Conservation (phyloP, 2,329 filamentous ascomycete genomes). For the Cladorrhinum sp. region DNA sequence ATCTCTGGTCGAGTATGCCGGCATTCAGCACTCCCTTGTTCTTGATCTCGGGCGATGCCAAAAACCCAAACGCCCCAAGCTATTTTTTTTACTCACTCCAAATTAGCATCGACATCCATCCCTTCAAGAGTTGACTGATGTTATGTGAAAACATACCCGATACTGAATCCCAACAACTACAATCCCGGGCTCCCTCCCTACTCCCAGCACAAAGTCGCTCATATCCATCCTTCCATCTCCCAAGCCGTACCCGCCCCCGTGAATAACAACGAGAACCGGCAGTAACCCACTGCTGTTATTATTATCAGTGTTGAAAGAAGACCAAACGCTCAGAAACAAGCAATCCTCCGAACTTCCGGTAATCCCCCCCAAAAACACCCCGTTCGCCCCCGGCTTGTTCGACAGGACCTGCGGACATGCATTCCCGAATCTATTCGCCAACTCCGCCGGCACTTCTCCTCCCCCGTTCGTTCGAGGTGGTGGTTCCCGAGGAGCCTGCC, state of each 20-base stretch:
- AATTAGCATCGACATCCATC: too few relatives aligned
- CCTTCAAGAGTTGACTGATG: too few relatives aligned
- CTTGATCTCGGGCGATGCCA: constrained; percentile 53
- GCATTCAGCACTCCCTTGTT: constrained; percentile 56
- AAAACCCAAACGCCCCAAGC: constrained; percentile 50
- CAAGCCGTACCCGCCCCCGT: constrained; percentile 28
- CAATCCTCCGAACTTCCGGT: too few relatives aligned
- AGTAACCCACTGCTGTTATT: constrained; percentile 24
- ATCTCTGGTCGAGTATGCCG: constrained; percentile 61
- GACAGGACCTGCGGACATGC: constrained; percentile 36
- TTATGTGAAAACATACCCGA: constrained; percentile 9
- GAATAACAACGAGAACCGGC: constrained; percentile 52
- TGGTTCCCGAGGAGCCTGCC: constrained; percentile 37
- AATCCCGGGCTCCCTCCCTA: constrained; percentile 18
- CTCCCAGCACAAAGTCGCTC: background rate
- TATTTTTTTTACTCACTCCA: too few relatives aligned
- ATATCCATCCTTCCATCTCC: background rate
- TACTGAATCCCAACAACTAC: constrained; percentile 28
- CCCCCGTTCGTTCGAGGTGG: constrained; percentile 28
- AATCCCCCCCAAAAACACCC: constrained; percentile 27
- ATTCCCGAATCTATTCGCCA: constrained; percentile 30
- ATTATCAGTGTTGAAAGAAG: constrained; percentile 41
- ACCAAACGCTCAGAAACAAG: constrained; percentile 44
- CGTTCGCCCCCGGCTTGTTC: constrained; percentile 16
- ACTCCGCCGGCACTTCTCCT: too few relatives aligned